These are phyloP conservation scores for Plenodomus biglobosus DNA, from an alignment of 2,329 filamentous ascomycete genomes.

Conservation along the genomic window DNA sequence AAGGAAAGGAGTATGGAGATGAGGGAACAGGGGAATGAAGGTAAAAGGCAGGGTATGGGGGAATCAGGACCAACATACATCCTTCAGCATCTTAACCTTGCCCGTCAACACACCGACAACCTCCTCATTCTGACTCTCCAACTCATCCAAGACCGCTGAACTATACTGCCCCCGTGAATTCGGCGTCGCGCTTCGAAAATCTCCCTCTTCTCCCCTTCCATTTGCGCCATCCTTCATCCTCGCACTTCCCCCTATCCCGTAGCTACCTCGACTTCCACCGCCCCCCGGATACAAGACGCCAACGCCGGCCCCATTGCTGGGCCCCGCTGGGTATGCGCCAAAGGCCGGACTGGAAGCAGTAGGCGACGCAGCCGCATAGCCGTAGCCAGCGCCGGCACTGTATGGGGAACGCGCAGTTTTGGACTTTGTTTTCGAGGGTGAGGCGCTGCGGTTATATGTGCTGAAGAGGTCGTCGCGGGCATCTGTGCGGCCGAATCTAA, in stretches of 20 bases:
- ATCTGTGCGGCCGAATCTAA: conserved; percentile 32
- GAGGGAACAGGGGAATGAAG: neutral
- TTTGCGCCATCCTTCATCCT: neutral
- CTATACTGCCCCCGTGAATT: conserved; percentile 81
- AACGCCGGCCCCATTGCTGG: neutral
- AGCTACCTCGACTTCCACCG: conserved; percentile 5
- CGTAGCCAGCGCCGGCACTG: conserved; percentile 24
- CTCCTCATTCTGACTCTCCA: conserved; percentile 93
- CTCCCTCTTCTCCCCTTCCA: neutral
- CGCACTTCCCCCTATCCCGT: conserved; percentile 7
- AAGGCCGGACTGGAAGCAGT: conserved; percentile 24
- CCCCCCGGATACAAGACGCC: conserved; percentile 13
- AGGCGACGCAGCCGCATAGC: conserved; percentile 21
- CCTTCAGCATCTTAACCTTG: conserved; percentile 86
- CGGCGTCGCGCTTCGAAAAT: conserved; percentile 48
- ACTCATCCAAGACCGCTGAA: conserved; percentile 84
- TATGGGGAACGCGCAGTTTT: conserved; percentile 25
- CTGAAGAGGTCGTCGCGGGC: conserved; percentile 45
- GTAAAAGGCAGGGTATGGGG: too few species aligned
- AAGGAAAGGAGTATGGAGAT: neutral
- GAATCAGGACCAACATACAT: conserved; percentile 63
- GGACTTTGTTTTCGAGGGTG: conserved; percentile 41
- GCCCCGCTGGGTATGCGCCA: conserved; percentile 39
- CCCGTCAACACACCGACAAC: conserved; percentile 88
- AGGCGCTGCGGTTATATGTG: conserved; percentile 43